A percentile compares a stretch with the other conserved stretches of the same genome.
phyloP scores from a whole-genome alignment of 1,284 basidiomycete species.

The Austroboletus rostrupii region DNA sequence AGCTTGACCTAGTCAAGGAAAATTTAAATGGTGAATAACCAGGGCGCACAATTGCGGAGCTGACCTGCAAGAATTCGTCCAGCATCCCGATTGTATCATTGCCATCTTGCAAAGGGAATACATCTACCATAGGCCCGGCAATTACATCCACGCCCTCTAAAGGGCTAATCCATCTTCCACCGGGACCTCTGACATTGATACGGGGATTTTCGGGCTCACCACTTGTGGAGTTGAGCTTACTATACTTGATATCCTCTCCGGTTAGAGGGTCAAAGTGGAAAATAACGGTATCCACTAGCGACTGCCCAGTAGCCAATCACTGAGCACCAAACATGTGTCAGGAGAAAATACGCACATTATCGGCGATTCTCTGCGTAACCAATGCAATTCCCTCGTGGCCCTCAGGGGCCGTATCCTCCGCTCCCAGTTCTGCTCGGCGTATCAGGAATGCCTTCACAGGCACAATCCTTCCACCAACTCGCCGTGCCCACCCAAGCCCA shows the following conservation, averaged over 20 bases:
- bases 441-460: slow-evolving; percentile 48
- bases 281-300: slow-evolving; percentile 62
- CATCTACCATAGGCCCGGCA: slow-evolving; percentile 54
- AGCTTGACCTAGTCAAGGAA: slow-evolving; percentile 42
- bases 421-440: slow-evolving; percentile 7
- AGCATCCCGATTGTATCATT: slow-evolving; percentile 56
- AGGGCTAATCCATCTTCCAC: slow-evolving; percentile 14
- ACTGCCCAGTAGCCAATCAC: slow-evolving; percentile 18
- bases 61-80: slow-evolving; percentile 65
- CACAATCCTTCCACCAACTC: slow-evolving; percentile 50
- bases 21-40: not conserved
- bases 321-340: not conserved
- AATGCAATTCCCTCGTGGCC: slow-evolving; percentile 48
- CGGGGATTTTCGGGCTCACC: not conserved
- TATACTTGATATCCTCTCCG: slow-evolving; percentile 51
- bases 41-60: not conserved
- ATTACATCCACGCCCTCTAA: slow-evolving; percentile 61
- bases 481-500: slow-evolving; percentile 59
- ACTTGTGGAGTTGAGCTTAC: slow-evolving; percentile 8
- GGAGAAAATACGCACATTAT: slow-evolving; percentile 47
- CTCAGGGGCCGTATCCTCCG: slow-evolving; percentile 1
- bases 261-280: slow-evolving; percentile 81
- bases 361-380: slow-evolving; percentile 55
- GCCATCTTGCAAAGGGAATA: slow-evolving; percentile 46
- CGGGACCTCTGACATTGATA: slow-evolving; percentile 5